phyloP scores from a whole-genome alignment of 345 rosid species.

The Angophora floribunda region DNA sequence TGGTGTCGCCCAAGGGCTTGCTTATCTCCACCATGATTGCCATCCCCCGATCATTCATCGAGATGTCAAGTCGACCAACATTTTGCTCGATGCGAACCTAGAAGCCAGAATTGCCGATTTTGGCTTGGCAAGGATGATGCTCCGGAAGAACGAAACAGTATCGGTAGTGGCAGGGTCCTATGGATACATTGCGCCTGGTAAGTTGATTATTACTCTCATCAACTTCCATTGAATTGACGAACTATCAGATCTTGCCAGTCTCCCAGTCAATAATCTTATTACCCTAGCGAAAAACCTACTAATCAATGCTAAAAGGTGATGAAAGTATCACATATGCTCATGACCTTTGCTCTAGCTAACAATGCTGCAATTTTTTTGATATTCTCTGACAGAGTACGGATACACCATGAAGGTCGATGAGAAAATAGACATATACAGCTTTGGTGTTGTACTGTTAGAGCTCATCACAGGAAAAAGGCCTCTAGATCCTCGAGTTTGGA shows the following conservation, averaged over 20 bases:
- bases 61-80: slow-evolving; percentile 84
- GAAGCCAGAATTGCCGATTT: slow-evolving; percentile 91
- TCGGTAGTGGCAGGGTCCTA: slow-evolving; percentile 97
- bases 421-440: slow-evolving; percentile 89
- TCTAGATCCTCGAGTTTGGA: slow-evolving; percentile 55
- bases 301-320: background rate
- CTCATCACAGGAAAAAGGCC: slow-evolving; percentile 70
- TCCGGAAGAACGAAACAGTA: slow-evolving; percentile 75
- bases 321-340: background rate
- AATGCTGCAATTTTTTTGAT: background rate
- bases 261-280: background rate
- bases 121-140: slow-evolving; percentile 90
- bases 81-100: slow-evolving; percentile 75
- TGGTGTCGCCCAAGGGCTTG: slow-evolving; percentile 88
- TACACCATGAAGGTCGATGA: slow-evolving; percentile 91
- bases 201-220: background rate
- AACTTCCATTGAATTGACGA: background rate
- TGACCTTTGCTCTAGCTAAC: background rate
- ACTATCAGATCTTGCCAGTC: background rate
- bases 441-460: slow-evolving; percentile 78
- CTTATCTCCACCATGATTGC: slow-evolving; percentile 93
- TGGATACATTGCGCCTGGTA: slow-evolving; percentile 95
- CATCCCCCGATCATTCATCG: slow-evolving; percentile 81
- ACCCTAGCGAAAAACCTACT: background rate
- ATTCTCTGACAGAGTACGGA: slow-evolving; percentile 57